Base-by-base conservation (phyloP, 345 rosid genomes). In the Limnanthes douglasii region DNA sequence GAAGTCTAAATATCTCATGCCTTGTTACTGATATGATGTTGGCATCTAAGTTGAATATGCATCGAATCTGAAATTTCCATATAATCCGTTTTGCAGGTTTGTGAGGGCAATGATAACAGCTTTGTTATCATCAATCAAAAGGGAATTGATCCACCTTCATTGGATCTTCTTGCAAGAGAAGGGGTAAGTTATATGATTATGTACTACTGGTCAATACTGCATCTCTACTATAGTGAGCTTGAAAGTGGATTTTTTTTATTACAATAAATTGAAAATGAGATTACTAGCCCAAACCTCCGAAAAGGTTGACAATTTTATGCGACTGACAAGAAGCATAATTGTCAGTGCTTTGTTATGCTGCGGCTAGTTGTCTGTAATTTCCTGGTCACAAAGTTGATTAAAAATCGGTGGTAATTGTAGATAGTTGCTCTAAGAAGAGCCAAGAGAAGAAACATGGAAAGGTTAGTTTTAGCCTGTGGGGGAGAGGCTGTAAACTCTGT, bases 381-480 rank as follows among this genome's bases (percentile, higher is more conserved):
- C n/a, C n/a, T n/a, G n/a, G n/a, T n/a, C n/a, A n/a, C n/a, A n/a
- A n/a, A n/a, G n/a, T n/a, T n/a, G n/a, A n/a, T n/a, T n/a, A n/a
- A n/a, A n/a, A n/a, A n/a, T n/a, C n/a, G n/a, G n/a, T n/a, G 3
- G 8, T 21, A 11, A 43, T 29, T 61, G 38, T 41, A 90, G 98
- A 84, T 92, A 43, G 45, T 92, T 66, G 96, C 99, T 41, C 94
- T 92, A 15, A 57, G 96, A 64, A 78, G 99, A 69, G 96, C 99
- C 3, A 92, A 92, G 77, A 69, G 86, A 50, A 92, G 99, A 72
- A 85, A 92, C 61, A 85, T 92, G 96, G 99, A 92, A 64, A 75
- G 96, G 21, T 55, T 92, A 62, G 78, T 80, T 37, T 67, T 92
- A 66, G 88, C 94, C 31, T 84, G 96, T 61, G 98, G 96, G 37